A percentile compares a stretch with the other conserved stretches of the same genome.
These are phyloP conservation scores for Crotalaria pallida DNA, from an alignment of 306 rosid species.

Conservation along the genomic window DNA sequence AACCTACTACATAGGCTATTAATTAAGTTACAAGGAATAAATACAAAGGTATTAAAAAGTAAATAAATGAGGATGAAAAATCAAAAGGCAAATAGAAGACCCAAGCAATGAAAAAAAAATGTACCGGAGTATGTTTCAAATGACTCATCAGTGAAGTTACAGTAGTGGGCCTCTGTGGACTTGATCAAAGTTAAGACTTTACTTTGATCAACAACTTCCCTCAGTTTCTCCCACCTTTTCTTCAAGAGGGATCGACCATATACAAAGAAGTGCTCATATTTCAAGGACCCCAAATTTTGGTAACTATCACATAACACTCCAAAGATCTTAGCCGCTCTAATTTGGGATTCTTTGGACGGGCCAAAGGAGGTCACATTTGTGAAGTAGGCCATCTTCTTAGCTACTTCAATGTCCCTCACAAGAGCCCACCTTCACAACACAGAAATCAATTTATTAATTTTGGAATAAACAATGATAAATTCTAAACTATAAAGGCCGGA, in stretches of 20 bases:
- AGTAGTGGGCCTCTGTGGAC: slow-evolving; percentile 31
- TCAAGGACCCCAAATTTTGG: slow-evolving; percentile 25
- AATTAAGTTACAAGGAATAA: background rate
- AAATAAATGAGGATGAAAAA: background rate
- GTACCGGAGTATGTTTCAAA: slow-evolving; percentile 55
- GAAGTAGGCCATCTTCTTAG: slow-evolving; percentile 59
- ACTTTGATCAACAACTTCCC: slow-evolving; percentile 25
- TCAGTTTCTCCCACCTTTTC: slow-evolving; percentile 60
- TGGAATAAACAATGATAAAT: no score
- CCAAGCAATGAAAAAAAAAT: background rate
- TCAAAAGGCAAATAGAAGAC: no score
- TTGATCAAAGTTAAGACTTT: slow-evolving; percentile 35
- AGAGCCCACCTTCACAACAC: slow-evolving; percentile 59
- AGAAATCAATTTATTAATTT: background rate
- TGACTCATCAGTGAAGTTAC: slow-evolving; percentile 42
- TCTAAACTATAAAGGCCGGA: no score
- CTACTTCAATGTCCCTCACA: slow-evolving; percentile 66
- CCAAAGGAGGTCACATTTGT: slow-evolving; percentile 61
- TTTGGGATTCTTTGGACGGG: slow-evolving; percentile 71
- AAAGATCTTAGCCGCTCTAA: slow-evolving; percentile 62
- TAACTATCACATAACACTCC: slow-evolving; percentile 52
- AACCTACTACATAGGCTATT: background rate
- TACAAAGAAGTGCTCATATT: slow-evolving; percentile 45
- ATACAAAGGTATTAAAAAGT: background rate
- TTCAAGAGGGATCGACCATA: slow-evolving; percentile 31